Conservation (phyloP, 1,139 yeast species). For the Nematodospora anomalae region DNA sequence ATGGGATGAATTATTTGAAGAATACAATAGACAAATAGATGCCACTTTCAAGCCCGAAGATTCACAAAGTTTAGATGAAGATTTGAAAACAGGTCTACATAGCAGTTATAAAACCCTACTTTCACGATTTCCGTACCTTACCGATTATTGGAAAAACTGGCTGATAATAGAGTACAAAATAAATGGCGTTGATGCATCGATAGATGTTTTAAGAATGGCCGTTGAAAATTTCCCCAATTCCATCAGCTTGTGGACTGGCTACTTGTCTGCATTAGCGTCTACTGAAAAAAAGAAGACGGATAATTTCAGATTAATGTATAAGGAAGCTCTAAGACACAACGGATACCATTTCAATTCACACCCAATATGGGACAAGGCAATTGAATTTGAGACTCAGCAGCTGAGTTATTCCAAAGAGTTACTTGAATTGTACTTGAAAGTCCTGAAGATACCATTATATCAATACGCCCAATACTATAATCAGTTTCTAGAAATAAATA, state of each 20-base stretch:
- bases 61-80: conserved; percentile 15
- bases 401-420: conserved; percentile 27
- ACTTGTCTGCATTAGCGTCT: conserved; percentile 50
- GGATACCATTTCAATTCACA: conserved; percentile 64
- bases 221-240: conserved; percentile 55
- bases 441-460: conserved; percentile 59
- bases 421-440: conserved; percentile 38
- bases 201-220: conserved; percentile 46
- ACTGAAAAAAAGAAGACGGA: conserved; percentile 24
- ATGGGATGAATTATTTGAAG: conserved; percentile 34
- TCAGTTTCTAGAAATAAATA: conserved; percentile 44
- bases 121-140: conserved; percentile 53
- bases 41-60: conserved; percentile 15
- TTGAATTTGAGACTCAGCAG: conserved; percentile 45
- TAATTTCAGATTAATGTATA: conserved; percentile 36
- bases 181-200: conserved; percentile 52
- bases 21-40: conserved; percentile 23
- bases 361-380: conserved; percentile 62
- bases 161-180: conserved; percentile 54
- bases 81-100: conserved; percentile 23
- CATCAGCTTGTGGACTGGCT: conserved; percentile 67
- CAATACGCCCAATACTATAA: conserved; percentile 68
- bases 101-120: conserved; percentile 35
- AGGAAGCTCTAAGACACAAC: conserved; percentile 36
- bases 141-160: conserved; percentile 62